phyloP scores from a whole-genome alignment of 495 filamentous ascomycete genomes.

The Pyrenula massariospora region DNA sequence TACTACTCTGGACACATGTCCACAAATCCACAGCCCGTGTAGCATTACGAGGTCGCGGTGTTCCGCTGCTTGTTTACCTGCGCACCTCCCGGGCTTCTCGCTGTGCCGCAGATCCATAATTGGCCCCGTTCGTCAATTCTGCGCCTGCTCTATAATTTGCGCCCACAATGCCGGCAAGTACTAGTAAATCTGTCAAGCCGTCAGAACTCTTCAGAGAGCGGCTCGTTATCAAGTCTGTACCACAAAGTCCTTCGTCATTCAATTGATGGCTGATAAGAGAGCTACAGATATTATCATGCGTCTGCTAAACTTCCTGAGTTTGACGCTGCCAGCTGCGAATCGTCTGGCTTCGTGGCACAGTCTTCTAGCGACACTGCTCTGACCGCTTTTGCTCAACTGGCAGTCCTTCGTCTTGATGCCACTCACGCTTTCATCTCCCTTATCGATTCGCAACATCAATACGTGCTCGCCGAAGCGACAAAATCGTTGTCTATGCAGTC shows the following conservation, averaged over 20 bases:
- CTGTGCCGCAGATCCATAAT: no score
- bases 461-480: conserved; percentile 54
- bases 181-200: neutral
- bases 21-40: no score
- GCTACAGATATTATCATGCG: neutral
- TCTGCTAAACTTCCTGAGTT: neutral
- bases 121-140: neutral
- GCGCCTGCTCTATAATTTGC: neutral
- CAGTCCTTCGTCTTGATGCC: conserved; percentile 36
- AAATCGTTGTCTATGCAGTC: conserved; percentile 33
- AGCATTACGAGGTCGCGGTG: no score
- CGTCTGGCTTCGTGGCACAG: neutral
- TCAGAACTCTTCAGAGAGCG: neutral
- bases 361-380: conserved; percentile 45
- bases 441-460: conserved; percentile 44
- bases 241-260: neutral
- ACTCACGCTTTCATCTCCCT: conserved; percentile 48
- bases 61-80: no score
- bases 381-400: conserved; percentile 52
- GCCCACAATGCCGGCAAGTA: neutral
- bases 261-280: neutral
- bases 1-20: no score
- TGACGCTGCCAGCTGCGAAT: neutral
- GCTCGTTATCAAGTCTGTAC: neutral
- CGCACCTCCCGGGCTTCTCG: no score